These are phyloP conservation scores for Akanthomyces muscarius DNA, from an alignment of 2,329 filamentous ascomycete species.

Conservation along the genomic window DNA sequence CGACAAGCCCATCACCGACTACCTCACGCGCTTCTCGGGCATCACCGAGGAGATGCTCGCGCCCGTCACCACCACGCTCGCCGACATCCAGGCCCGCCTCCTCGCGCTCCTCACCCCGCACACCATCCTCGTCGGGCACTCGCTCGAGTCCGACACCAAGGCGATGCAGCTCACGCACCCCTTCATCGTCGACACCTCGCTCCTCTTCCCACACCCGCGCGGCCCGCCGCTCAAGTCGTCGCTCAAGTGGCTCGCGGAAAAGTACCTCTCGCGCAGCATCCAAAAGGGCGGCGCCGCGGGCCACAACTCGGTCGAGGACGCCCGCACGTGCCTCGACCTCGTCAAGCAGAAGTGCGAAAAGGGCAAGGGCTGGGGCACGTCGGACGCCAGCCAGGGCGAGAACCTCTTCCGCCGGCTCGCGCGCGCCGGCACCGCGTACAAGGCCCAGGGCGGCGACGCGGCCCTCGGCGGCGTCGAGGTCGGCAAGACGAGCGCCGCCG, in stretches of 20 bases:
- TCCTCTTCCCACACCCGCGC: constrained; percentile 85
- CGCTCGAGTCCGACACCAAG: constrained; percentile 76
- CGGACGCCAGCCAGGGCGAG: constrained; percentile 68
- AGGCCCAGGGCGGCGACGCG: constrained; percentile 54
- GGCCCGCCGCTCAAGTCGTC: constrained; percentile 87
- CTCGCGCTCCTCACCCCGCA: constrained; percentile 66
- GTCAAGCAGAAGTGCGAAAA: constrained; percentile 95
- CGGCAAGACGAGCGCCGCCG: constrained; percentile 65
- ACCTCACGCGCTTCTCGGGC: constrained; percentile 86
- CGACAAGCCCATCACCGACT: constrained; percentile 80
- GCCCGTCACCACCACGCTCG: constrained; percentile 75
- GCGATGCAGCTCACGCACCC: constrained; percentile 85
- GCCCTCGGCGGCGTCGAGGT: constrained; percentile 53
- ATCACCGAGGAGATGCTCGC: constrained; percentile 84
- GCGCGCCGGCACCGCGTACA: constrained; percentile 58
- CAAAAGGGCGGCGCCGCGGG: constrained; percentile 73
- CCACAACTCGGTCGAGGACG: constrained; percentile 91
- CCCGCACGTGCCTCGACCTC: constrained; percentile 83
- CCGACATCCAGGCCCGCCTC: constrained; percentile 77
- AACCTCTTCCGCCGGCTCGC: constrained; percentile 83
- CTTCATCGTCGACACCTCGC: constrained; percentile 86
- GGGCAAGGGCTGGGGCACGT: constrained; percentile 79
- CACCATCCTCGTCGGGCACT: constrained; percentile 75
- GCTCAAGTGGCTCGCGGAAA: constrained; percentile 82
- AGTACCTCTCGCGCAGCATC: constrained; percentile 81